Conservation (phyloP, 495 filamentous ascomycete species). For the Jackrogersella minutella region DNA sequence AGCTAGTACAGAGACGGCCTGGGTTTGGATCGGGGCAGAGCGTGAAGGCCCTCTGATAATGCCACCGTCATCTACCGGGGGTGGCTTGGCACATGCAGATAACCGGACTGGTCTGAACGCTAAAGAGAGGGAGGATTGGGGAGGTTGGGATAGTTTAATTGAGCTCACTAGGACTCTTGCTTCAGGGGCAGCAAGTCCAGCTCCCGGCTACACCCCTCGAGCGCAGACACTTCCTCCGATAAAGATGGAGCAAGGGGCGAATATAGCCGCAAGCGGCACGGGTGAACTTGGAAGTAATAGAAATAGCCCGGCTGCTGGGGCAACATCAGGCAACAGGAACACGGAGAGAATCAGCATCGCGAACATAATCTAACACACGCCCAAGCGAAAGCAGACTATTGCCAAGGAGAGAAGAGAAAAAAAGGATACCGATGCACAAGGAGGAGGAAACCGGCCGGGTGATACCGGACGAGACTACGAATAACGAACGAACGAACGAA, state of each 20-base stretch:
- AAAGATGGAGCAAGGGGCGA: constrained; percentile 47
- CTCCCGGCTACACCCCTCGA: constrained; percentile 27
- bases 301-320: constrained; percentile 49
- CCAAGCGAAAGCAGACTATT: background rate
- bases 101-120: constrained; percentile 51
- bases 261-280: constrained; percentile 44
- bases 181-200: constrained; percentile 31
- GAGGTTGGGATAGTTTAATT: constrained; percentile 62
- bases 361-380: constrained; percentile 70
- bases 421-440: background rate
- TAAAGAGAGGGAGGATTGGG: constrained; percentile 62
- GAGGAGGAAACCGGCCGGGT: constrained; percentile 15
- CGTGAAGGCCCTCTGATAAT: constrained; percentile 45
- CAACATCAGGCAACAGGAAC: constrained; percentile 48
- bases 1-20: constrained; percentile 76
- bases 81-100: constrained; percentile 35
- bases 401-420: background rate
- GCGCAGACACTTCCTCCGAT: constrained; percentile 42
- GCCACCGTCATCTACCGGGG: constrained; percentile 31
- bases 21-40: constrained; percentile 84
- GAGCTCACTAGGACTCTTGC: constrained; percentile 46
- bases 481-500: constrained; percentile 25
- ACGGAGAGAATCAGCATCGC: constrained; percentile 78
- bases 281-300: constrained; percentile 48
- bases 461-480: constrained; percentile 38